Evolutionary conservation across 371 early-diverging fungal genomes (phyloP).

Genomic region (Sporodiniella umbellata): DNA sequence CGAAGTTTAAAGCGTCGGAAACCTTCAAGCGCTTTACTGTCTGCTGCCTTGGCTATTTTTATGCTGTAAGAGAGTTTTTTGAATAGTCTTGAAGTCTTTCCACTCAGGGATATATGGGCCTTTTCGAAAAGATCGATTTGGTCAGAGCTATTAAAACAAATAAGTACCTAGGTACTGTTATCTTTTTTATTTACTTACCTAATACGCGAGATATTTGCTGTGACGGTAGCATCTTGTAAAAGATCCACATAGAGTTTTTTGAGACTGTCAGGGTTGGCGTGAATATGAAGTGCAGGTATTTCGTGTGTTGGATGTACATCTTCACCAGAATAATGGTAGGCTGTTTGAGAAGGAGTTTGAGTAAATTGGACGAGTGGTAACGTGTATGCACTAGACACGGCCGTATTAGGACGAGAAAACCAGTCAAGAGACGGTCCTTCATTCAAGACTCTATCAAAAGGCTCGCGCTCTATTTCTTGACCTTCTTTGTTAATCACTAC

Average conservation of each 20-base stretch:
- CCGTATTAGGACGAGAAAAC: slow-evolving; percentile 10
- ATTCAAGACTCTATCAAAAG: slow-evolving; percentile 13
- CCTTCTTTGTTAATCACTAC: slow-evolving; percentile 10
- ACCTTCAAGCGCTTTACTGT: slow-evolving; percentile 14
- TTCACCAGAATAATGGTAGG: neutral
- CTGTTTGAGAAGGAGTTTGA: neutral
- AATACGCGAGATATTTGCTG: slow-evolving; percentile 29
- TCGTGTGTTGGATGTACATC: slow-evolving; percentile 19
- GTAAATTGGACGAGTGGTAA: neutral
- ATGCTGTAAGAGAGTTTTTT: slow-evolving; percentile 30
- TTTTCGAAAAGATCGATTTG: slow-evolving; percentile 5
- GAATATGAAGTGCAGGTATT: slow-evolving; percentile 30
- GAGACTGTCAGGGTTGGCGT: slow-evolving; percentile 9
- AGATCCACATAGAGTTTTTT: slow-evolving; percentile 17
- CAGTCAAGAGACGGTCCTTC: slow-evolving; percentile 13
- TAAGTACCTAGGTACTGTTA: neutral
- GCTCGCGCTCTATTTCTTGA: slow-evolving; percentile 16
- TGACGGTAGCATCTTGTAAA: slow-evolving; percentile 23
- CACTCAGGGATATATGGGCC: slow-evolving; percentile 19
- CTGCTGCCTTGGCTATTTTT: slow-evolving; percentile 9
- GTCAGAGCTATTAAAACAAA: neutral
- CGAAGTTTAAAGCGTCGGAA: slow-evolving; percentile 35
- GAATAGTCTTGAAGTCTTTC: slow-evolving; percentile 34
- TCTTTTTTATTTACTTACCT: slow-evolving; percentile 9
- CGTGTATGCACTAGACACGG: neutral